A percentile compares a stretch with the other conserved stretches of the same genome.
Conservation (phyloP, 2,329 filamentous ascomycete species). For the Colletotrichum simmondsii region DNA sequence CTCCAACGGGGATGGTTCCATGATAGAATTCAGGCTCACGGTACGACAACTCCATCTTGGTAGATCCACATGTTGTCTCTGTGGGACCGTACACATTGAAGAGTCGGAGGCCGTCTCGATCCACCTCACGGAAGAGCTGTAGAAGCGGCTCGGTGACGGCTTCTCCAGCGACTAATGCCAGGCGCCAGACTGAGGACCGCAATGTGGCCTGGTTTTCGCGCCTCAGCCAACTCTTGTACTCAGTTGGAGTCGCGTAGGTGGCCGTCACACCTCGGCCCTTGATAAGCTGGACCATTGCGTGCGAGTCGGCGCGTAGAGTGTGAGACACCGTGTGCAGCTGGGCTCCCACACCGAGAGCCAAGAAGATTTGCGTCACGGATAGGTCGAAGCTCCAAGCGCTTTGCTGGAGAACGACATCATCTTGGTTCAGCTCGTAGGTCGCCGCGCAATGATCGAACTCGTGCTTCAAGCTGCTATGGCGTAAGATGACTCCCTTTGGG, state of each 20-base stretch:
- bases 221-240: neutral
- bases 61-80: slow-evolving; percentile 38
- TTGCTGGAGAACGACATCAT: slow-evolving; percentile 49
- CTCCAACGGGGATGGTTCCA: slow-evolving; percentile 27
- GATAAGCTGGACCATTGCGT: neutral
- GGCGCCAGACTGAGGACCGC: slow-evolving; percentile 31
- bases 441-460: neutral
- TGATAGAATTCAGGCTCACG: slow-evolving; percentile 8
- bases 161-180: slow-evolving; percentile 38
- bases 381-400: slow-evolving; percentile 42
- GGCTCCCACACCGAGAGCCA: neutral
- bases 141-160: slow-evolving; percentile 22
- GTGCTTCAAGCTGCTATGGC: slow-evolving; percentile 1
- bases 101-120: neutral
- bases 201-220: neutral
- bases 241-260: neutral
- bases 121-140: slow-evolving; percentile 22
- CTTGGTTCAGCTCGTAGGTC: slow-evolving; percentile 19
- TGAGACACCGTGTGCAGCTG: neutral
- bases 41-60: slow-evolving; percentile 29
- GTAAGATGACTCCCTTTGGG: slow-evolving; percentile 54
- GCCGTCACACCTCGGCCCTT: neutral
- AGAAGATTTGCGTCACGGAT: slow-evolving; percentile 1
- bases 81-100: slow-evolving; percentile 46
- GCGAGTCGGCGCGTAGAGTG: neutral